Conservation (phyloP, 352 stramenopile species). For the Lagenidium giganteum region DNA sequence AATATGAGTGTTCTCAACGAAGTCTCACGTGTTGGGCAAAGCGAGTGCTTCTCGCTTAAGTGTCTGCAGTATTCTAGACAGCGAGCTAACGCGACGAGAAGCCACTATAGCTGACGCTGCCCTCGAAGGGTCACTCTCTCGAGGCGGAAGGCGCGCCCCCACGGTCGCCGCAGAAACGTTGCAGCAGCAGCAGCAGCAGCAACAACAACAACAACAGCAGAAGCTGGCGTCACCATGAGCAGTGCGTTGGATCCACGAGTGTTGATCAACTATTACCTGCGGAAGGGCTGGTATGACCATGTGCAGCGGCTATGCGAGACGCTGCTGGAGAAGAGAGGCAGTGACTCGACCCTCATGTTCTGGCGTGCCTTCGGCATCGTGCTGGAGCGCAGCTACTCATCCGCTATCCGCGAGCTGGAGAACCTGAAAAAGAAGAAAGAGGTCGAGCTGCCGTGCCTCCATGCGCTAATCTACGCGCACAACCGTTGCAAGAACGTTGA, state of each 20-base stretch:
- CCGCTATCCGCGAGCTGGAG: conserved; percentile 83
- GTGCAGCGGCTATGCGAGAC: conserved; percentile 77
- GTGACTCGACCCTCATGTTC: conserved; percentile 75
- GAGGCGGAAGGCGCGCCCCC: no score
- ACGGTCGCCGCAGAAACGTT: no score
- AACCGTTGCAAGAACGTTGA: conserved; percentile 75
- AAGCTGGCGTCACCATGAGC: conserved; percentile 5
- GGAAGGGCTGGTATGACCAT: conserved; percentile 85
- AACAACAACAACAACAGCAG: no score
- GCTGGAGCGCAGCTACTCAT: conserved; percentile 71
- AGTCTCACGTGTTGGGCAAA: no score
- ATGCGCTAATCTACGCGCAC: conserved; percentile 74
- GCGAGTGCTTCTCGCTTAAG: no score
- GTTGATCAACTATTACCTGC: conserved; percentile 86
- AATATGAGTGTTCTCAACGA: no score
- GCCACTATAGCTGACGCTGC: no score
- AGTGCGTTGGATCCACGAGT: conserved; percentile 47
- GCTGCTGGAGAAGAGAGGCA: conserved; percentile 79
- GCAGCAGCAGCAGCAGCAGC: no score
- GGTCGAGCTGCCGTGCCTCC: conserved; percentile 73
- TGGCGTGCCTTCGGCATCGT: conserved; percentile 83
- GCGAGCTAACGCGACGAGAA: no score
- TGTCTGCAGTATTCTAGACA: no score
- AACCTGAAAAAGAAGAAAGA: conserved; percentile 73
- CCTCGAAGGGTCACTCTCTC: no score